Conservation (phyloP, 1,284 basidiomycete species). For the Ustilago crameri region DNA sequence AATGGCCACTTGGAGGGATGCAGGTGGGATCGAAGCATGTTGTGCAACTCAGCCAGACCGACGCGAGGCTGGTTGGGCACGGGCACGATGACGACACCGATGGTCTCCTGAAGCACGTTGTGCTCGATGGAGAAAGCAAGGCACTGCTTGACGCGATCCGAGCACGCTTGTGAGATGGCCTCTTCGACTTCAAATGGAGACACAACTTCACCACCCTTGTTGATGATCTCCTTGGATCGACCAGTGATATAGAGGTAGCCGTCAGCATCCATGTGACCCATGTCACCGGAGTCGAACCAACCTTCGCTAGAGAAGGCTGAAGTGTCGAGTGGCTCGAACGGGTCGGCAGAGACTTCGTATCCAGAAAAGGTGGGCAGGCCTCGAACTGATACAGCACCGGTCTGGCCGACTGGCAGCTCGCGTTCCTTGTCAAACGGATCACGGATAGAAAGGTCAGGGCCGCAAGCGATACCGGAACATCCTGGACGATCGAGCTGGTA, state of each 20-base stretch:
- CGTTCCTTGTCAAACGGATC: conserved; percentile 65
- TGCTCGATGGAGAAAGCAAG: conserved; percentile 68
- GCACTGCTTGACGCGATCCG: conserved; percentile 67
- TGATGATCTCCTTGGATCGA: conserved; percentile 68
- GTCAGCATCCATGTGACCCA: conserved; percentile 68
- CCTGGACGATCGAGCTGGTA: conserved; percentile 68
- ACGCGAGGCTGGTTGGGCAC: conserved; percentile 66
- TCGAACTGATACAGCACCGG: conserved; percentile 65
- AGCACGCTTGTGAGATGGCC: conserved; percentile 66
- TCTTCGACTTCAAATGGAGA: conserved; percentile 68
- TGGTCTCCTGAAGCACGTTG: conserved; percentile 67
- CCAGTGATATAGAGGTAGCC: conserved; percentile 68
- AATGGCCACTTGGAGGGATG: conserved; percentile 68
- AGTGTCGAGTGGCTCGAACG: conserved; percentile 63
- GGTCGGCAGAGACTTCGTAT: conserved; percentile 61
- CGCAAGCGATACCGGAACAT: conserved; percentile 66
- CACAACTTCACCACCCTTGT: conserved; percentile 68
- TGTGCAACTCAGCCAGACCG: conserved; percentile 66
- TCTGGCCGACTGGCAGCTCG: conserved; percentile 64
- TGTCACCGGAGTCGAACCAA: conserved; percentile 68
- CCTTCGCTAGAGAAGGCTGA: conserved; percentile 66
- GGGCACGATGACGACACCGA: conserved; percentile 67
- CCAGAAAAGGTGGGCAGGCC: conserved; percentile 67
- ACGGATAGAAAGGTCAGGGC: conserved; percentile 66
- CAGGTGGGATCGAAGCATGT: conserved; percentile 65